Percentiles rank a stretch among this genome's conserved stretches.
Evolutionary conservation across 192 early-diverging fungal species (phyloP).

Genomic region (Entomortierella parvispora): DNA sequence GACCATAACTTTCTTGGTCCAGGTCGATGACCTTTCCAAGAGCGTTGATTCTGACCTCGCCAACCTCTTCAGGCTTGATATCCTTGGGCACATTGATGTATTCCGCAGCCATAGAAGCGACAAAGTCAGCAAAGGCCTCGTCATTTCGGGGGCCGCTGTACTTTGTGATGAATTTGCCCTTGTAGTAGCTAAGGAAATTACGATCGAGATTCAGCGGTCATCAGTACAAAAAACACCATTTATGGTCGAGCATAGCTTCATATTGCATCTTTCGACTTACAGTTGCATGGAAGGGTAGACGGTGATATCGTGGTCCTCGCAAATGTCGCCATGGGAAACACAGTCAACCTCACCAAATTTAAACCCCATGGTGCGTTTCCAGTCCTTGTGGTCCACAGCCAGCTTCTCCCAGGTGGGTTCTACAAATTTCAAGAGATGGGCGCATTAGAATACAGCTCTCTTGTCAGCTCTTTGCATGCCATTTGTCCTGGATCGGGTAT

Average conservation of each 20-base stretch:
- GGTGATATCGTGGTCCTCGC: slow-evolving; percentile 39
- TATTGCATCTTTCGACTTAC: too few species aligned
- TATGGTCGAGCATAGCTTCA: too few species aligned
- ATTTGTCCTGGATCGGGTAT: too few species aligned
- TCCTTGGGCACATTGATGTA: slow-evolving; percentile 23
- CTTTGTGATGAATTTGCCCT: slow-evolving; percentile 31
- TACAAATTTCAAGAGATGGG: slow-evolving; percentile 6
- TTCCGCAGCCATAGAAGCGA: slow-evolving; percentile 11
- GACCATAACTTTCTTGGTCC: slow-evolving; percentile 62
- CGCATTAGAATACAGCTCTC: background rate
- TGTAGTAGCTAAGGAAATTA: slow-evolving; percentile 31
- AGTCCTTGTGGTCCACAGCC: slow-evolving; percentile 54
- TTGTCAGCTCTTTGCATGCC: background rate
- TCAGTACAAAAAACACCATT: background rate
- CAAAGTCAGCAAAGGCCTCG: slow-evolving; percentile 19
- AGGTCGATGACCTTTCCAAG: slow-evolving; percentile 65
- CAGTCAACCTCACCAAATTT: slow-evolving; percentile 78
- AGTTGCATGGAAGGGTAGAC: slow-evolving; percentile 40
- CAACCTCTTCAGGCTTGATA: slow-evolving; percentile 22
- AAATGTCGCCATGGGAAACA: slow-evolving; percentile 42
- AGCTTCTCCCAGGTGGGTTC: slow-evolving; percentile 58
- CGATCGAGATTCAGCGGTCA: background rate
- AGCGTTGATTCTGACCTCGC: slow-evolving; percentile 53
- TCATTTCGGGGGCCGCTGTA: slow-evolving; percentile 5
- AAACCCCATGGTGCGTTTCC: slow-evolving; percentile 57